Evolutionary conservation across 305 asterid genomes (phyloP), one percentile per base, ranked within the genome.

Genomic region (Rubia tinctorum): DNA sequence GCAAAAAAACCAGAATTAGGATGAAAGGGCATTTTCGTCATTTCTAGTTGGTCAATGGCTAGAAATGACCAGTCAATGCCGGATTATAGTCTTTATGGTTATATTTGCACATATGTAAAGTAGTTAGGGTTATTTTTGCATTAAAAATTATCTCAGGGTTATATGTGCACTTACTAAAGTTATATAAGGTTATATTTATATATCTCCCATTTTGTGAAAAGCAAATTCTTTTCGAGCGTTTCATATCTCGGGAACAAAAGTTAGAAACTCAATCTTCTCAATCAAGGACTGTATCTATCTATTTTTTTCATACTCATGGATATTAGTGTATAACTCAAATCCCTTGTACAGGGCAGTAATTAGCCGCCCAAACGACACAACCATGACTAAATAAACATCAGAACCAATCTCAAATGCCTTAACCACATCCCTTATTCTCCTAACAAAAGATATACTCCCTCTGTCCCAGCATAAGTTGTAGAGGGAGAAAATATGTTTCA

Each of bases 301-400:
- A 78, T 95, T 88, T 40, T 79, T 78, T 60, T 83, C 86, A 77
- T 96, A 82, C 75, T 80, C 83, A 6, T 81, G 95, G 82, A 92
- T 88, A 86, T 95, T 97, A 23, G 92, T 80, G 77, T 95, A 88
- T 0, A 91, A 92, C 84, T 95, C 91, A 40, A 96, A 92, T 17
- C 91, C 96, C 85, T 86, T 90, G 73, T 95, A 95, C 7, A 90
- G 78, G 69, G 89, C 91, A 39, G 96, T 85, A 71, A 92, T 90
- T 55, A 95, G 90, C 84, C 95, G 89, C 68, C 98, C 99, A 60
- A 92, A 84, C 59, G 94, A 81, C 67, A 95, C 78, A 83, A 95
- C 86, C 63, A 71, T 73, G 47, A 96, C 89, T 40, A 82, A 77
- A 62, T 82, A 95, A 79, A 92, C 89, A 47, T 80, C 85, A 71